These are phyloP conservation scores for Xerocomellus chrysenteron DNA, from an alignment of 768 basidiomycete species.

Conservation along the genomic window DNA sequence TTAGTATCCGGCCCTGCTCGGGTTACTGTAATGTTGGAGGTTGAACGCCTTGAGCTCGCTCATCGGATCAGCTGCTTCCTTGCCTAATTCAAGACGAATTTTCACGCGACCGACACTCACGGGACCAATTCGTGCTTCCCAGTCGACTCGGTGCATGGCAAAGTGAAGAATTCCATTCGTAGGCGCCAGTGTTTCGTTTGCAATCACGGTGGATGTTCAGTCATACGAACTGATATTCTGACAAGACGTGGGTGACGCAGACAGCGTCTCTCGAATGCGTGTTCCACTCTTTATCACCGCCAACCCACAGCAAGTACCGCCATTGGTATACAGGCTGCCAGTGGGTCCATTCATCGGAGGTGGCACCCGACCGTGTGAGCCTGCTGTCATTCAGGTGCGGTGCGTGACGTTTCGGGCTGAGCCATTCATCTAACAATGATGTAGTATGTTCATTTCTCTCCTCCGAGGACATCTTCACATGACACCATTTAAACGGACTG, in stretches of 20 bases:
- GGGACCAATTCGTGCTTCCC: neutral
- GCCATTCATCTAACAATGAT: neutral
- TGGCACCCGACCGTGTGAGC: slow-evolving; percentile 1
- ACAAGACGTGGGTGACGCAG: neutral
- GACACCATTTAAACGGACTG: neutral
- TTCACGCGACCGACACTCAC: slow-evolving; percentile 10
- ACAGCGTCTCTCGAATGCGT: no score
- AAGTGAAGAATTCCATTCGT: no score
- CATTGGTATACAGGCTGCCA: no score
- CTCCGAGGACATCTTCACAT: neutral
- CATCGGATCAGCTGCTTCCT: neutral
- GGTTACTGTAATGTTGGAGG: neutral
- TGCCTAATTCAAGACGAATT: slow-evolving; percentile 5
- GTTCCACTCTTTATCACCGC: neutral
- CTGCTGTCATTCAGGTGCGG: neutral
- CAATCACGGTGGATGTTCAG: neutral
- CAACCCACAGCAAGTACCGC: neutral
- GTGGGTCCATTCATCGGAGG: neutral
- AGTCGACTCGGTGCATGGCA: no score
- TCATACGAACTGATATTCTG: neutral
- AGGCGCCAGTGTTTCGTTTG: no score
- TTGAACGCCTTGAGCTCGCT: neutral
- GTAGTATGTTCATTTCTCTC: neutral
- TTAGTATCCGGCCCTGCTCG: neutral
- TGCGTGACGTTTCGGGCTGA: slow-evolving; percentile 1